phyloP scores from a whole-genome alignment of 352 stramenopile genomes.

The Pythium grandisporangium region DNA sequence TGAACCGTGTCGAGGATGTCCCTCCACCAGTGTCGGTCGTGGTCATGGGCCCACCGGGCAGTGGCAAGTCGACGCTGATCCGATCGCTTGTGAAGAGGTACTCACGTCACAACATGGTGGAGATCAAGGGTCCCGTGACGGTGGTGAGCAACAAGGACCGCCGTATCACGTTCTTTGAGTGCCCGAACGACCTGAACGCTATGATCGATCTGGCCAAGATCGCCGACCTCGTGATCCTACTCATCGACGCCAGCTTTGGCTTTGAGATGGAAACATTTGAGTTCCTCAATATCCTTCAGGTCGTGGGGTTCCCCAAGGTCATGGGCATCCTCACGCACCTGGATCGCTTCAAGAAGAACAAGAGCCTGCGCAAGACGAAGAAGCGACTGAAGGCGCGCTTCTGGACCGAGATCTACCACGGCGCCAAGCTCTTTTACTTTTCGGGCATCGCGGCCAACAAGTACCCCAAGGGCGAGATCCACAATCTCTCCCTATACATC shows the following conservation, averaged over 20 bases:
- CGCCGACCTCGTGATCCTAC: conserved; percentile 97
- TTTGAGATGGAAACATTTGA: conserved; percentile 99
- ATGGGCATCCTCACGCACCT: conserved; percentile 99
- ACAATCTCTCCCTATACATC: conserved; percentile 97
- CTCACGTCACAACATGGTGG: conserved; percentile 96
- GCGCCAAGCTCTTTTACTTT: conserved; percentile 96
- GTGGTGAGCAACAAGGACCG: conserved; percentile 97
- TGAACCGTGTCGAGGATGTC: conserved; percentile 75
- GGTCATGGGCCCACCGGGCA: conserved; percentile 95
- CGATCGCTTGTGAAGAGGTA: conserved; percentile 99
- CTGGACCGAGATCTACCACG: conserved; percentile 98
- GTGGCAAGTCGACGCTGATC: conserved; percentile 98
- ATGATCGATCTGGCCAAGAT: conserved; percentile 98
- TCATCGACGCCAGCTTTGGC: conserved; percentile 99
- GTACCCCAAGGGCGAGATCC: conserved; percentile 99
- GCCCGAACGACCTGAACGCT: conserved; percentile 91
- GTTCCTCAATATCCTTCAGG: conserved; percentile 99
- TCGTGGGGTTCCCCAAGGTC: conserved; percentile 86
- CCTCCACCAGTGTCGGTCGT: conserved; percentile 94
- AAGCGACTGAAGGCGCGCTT: conserved; percentile 98
- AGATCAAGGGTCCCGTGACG: conserved; percentile 97
- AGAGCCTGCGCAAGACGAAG: conserved; percentile 97
- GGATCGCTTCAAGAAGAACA: conserved; percentile 97
- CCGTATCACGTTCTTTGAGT: conserved; percentile 99
- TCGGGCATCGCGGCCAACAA: conserved; percentile 97